Evolutionary conservation across 148 eudicot species (phyloP), one percentile per base, ranked within the genome.

Genomic region (Fagopyrum esculentum): DNA sequence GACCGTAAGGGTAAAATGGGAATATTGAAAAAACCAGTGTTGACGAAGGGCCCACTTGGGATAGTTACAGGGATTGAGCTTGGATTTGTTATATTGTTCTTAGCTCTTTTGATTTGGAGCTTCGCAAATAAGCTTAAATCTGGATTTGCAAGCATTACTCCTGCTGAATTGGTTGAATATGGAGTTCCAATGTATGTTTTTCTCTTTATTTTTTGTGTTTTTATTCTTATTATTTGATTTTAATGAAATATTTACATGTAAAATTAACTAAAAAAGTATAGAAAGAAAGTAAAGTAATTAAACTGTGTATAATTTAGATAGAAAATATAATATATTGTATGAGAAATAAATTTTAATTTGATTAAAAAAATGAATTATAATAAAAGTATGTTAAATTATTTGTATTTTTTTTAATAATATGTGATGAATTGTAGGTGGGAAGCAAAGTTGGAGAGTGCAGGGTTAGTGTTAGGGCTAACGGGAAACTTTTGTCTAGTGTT

Each of bases 51-150:
- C 6, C 84, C 85, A 8, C 70, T 91, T 4, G 98, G 98, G 56
- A 89, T 94, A 40, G 98, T 94, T 7, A 78, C 85, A 16, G 72
- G 85, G 78, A 82, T 81, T 60, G 98, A 94, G 81, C 40, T 94
- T 8, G 79, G 85, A 15, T 83, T 94, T 71, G 77, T 94, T 2
- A 3, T 82, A 11, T 86, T 94, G 96, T 91, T 94, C 81, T 66
- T 94, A 2, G 91, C 88, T n/a, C 91, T 94, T 45, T 71, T 88
- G 12, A 76, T 81, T 49, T 94, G 97, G 97, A 84, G 86, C 43
- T 83, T 84, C 63, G 74, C 84, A 3, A 82, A 76, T 46, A 88
- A 83, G 74, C 71, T 93, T 76, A 83, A 74, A 35, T 73, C 80
- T 78, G 81, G 90, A 57, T 88, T 78, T 46, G 75, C 83, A 56